Evolutionary conservation across 768 basidiomycete genomes (phyloP), one percentile per base, ranked within the genome.

Genomic region (Amanita jacksonii): DNA sequence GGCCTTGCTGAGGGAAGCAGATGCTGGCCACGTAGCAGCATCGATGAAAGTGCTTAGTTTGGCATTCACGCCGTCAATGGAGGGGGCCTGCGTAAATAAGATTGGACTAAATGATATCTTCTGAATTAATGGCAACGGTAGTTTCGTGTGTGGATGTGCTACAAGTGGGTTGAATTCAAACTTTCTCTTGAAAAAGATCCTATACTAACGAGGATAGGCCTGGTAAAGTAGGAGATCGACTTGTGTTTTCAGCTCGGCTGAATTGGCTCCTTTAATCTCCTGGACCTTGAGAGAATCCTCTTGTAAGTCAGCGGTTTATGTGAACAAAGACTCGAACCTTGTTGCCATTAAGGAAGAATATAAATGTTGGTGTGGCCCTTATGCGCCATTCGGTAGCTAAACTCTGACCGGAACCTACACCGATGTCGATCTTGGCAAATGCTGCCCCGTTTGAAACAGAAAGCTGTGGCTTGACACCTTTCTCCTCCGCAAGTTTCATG

Each of bases 391-490:
- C 67, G 1, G 60, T 48, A 0, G 82, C 85, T 12, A 94, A 62
- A 42, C 66, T 64, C 3, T 61, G 54, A 0, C 84, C 83, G 60
- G 76, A 60, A 0, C 84, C 85, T 9, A 84, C 73, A 4, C 72
- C 76, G 51, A 89, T 65, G 62, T 97, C 93, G 27, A 96, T 75
- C 60, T 89, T 88, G 3, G 83, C 77, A 52, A 96, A 97, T 2
- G 74, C 85, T 16, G 83, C 74, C 2, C 75, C 76, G n/a, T 54
- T 63, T 49, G 58, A 57, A 12, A 59, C 66, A 13, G 27, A 18
- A 30, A 12, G 36, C 3, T 23, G 35, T 8, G 44, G 31, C 22
- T 38, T 45, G n/a, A 57, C 30, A 4, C 69, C 69, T 54, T 82
- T 84, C 52, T 74, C 74, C 46, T 69, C 70, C 4, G 91, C 82